These are phyloP conservation scores for Ceratocystis eucalypticola DNA, from an alignment of 2,329 filamentous ascomycete genomes.

Conservation along the genomic window DNA sequence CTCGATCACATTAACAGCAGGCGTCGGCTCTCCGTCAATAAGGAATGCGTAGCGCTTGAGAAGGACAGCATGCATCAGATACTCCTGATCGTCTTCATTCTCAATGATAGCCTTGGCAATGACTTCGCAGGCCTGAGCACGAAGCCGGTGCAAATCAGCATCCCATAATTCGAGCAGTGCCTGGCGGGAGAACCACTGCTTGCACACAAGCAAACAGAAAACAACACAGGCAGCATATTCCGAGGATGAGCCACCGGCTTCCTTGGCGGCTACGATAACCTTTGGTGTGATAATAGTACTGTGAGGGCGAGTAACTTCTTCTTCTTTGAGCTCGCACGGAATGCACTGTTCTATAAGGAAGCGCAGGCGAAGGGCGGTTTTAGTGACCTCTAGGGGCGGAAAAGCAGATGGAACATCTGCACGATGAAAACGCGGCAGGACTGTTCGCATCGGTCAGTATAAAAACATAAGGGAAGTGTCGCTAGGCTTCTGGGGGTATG, in stretches of 20 bases:
- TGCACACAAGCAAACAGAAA: conserved; percentile 62
- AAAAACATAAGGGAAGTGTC: neutral
- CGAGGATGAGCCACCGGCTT: conserved; percentile 52
- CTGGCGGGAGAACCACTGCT: conserved; percentile 66
- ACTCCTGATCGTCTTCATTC: conserved; percentile 61
- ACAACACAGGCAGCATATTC: conserved; percentile 70
- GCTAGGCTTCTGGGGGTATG: too few relatives aligned
- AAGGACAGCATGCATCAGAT: conserved; percentile 66
- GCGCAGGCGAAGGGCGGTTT: conserved; percentile 76
- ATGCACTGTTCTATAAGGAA: conserved; percentile 82
- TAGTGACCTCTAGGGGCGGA: conserved; percentile 68
- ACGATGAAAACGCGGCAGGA: conserved; percentile 49
- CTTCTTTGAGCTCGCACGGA: conserved; percentile 75
- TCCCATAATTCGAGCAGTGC: conserved; percentile 79
- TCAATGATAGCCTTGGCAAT: conserved; percentile 81
- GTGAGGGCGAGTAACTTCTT: conserved; percentile 62
- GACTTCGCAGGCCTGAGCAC: conserved; percentile 75
- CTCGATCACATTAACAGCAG: conserved; percentile 78
- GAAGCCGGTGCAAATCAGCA: conserved; percentile 64
- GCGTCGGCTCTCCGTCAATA: conserved; percentile 54
- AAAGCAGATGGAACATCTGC: conserved; percentile 50
- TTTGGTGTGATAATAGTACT: conserved; percentile 69
- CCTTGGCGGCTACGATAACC: conserved; percentile 67
- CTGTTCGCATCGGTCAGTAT: conserved; percentile 28
- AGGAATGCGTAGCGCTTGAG: conserved; percentile 81